Base-by-base conservation (phyloP, 495 filamentous ascomycete genomes). In the Neurospora terricola region DNA sequence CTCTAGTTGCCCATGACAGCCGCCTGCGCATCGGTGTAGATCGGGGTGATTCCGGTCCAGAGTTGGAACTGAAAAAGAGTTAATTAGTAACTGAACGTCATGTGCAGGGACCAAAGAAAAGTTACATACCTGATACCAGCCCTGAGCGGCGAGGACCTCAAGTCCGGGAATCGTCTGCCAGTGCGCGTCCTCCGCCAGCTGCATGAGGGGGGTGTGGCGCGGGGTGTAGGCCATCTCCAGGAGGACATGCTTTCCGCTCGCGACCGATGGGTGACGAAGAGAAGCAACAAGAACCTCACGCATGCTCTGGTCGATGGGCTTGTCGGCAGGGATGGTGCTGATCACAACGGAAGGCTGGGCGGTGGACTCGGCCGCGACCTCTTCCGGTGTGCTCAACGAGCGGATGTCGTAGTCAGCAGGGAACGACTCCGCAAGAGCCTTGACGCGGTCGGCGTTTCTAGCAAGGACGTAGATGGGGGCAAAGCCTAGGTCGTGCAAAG, bases 221-320 rank as follows among this genome's bases (percentile, higher is more conserved):
- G 96, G 96, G 80, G 91, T 97, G 81, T 99, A 99, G 5, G 96
- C 94, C 96, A 99, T 98, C 84, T 99, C 96, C 2, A 97, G 82
- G 72, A 98, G 83, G 38, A 97, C 89, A 83, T 78, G 73, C 27
- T 18, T 30, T 30, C 54, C 54, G 30, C 12, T 34, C 14, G 54
- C 23, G 54, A 34, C 54, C 87, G 84, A 73, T 87, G 86, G 74
- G 69, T 75, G 74, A 30, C 73, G 72, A 45, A 99, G 87, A 11
- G 92, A 76, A 66, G 86, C 85, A 3, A 83, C 82, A 18, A 98
- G 82, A 11, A 91, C 86, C 77, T 91, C 91, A 30, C 88, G 84
- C 86, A 97, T 89, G 39, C 80, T 81, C 6, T 84, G 74, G 71
- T 98, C 94, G 75, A 98, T 92, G 3, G 95, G 92, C 73, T 88